Conservation (phyloP, 345 rosid genomes). For the Jatropha curcas region DNA sequence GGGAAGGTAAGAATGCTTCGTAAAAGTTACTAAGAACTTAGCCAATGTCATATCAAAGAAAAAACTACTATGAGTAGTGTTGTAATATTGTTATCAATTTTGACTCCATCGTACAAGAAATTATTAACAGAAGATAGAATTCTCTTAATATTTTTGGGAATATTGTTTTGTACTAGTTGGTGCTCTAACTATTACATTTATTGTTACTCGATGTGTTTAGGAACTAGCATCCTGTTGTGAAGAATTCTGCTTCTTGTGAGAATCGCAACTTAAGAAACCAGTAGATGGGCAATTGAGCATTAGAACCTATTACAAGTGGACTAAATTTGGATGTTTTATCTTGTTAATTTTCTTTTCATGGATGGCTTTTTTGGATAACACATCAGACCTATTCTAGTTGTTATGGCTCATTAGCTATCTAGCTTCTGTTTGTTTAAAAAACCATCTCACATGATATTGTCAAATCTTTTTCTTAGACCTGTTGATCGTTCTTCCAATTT, state of each 20-base stretch:
- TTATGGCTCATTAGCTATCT: background rate
- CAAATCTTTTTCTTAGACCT: background rate
- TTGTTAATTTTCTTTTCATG: background rate
- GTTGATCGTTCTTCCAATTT: background rate
- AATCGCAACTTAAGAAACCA: background rate
- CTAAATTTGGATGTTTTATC: background rate
- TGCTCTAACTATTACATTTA: background rate
- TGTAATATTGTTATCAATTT: background rate
- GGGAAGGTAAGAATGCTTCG: constrained; percentile 42
- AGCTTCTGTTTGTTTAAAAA: background rate
- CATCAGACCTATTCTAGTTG: background rate
- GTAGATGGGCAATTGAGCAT: background rate
- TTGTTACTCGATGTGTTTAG: background rate
- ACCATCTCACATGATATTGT: background rate
- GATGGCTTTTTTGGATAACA: background rate
- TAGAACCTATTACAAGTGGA: background rate
- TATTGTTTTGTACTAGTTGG: background rate
- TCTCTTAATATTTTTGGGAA: background rate
- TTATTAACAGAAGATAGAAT: background rate
- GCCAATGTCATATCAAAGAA: background rate
- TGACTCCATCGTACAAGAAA: background rate
- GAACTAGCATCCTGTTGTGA: background rate
- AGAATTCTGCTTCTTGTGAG: background rate
- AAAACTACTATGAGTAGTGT: background rate
- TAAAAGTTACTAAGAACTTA: background rate